Percentiles rank a stretch among this genome's conserved stretches.
These are phyloP conservation scores for Fusarium xyrophilum DNA, from an alignment of 2,329 filamentous ascomycete species.

Conservation along the genomic window DNA sequence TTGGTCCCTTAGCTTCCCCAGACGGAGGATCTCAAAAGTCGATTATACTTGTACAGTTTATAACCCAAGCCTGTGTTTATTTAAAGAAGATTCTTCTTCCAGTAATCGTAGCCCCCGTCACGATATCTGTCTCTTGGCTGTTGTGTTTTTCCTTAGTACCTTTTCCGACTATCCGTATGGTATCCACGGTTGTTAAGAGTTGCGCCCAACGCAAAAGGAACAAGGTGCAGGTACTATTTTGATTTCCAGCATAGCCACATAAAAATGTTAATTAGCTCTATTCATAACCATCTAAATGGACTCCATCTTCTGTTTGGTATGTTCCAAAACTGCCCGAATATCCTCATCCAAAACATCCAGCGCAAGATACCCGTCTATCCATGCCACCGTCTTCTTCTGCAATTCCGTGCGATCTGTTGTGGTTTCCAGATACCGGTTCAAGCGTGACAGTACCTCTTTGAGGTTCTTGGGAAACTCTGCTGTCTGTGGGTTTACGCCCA, in stretches of 20 bases:
- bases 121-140: not conserved
- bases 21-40: not conserved
- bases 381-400: constrained; percentile 57
- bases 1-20: not conserved
- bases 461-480: constrained; percentile 77
- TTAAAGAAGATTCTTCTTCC: not conserved
- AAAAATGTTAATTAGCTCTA: not conserved
- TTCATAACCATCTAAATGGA: constrained; percentile 1
- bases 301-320: constrained; percentile 52
- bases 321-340: constrained; percentile 62
- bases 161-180: not conserved
- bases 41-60: not conserved
- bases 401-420: constrained; percentile 56
- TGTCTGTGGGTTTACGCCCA: constrained; percentile 68
- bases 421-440: constrained; percentile 60
- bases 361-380: constrained; percentile 62
- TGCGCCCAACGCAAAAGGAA: not conserved
- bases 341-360: constrained; percentile 61
- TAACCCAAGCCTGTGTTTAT: not conserved
- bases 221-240: not conserved
- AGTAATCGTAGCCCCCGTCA: not conserved
- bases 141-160: not conserved
- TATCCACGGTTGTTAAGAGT: not conserved
- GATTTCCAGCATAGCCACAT: not conserved
- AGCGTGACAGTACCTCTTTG: constrained; percentile 65